Conservation (phyloP, 2,329 filamentous ascomycete species). For the Elsinoe batatas region DNA sequence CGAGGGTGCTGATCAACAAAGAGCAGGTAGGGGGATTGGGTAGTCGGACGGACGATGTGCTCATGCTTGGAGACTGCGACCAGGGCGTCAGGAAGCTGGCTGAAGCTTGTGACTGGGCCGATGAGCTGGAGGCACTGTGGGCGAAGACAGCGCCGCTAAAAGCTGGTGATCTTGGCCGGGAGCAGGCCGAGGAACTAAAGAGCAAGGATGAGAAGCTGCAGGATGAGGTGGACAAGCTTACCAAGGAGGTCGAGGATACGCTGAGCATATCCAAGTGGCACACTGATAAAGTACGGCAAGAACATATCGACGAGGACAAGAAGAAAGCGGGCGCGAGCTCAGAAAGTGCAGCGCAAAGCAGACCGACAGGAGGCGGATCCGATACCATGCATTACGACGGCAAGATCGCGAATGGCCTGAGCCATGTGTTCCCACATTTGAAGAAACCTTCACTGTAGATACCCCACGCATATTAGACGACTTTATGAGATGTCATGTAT, state of each 20-base stretch:
- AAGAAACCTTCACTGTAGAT: slow-evolving; percentile 8
- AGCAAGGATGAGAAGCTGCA: slow-evolving; percentile 47
- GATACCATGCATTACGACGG: slow-evolving; percentile 14
- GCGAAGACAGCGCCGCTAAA: slow-evolving; percentile 51
- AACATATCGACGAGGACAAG: slow-evolving; percentile 5
- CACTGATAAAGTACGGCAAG: slow-evolving; percentile 25
- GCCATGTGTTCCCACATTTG: slow-evolving; percentile 19
- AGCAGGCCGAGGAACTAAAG: slow-evolving; percentile 15
- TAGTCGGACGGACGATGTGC: slow-evolving; percentile 68
- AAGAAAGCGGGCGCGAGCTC: neutral
- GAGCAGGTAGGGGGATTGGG: slow-evolving; percentile 75
- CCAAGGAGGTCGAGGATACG: slow-evolving; percentile 48
- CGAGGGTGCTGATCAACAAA: slow-evolving; percentile 78
- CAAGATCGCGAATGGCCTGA: slow-evolving; percentile 10
- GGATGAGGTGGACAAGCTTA: slow-evolving; percentile 49
- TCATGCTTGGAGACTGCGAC: slow-evolving; percentile 76
- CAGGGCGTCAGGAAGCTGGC: slow-evolving; percentile 69
- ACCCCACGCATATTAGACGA: neutral
- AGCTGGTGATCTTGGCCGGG: slow-evolving; percentile 23
- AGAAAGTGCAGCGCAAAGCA: neutral
- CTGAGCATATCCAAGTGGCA: slow-evolving; percentile 41
- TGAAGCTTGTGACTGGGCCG: slow-evolving; percentile 69
- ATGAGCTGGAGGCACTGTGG: slow-evolving; percentile 75
- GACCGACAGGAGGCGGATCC: neutral
- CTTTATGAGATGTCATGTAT: neutral